phyloP scores from a whole-genome alignment of 345 rosid species.

The Iberis pinnata region DNA sequence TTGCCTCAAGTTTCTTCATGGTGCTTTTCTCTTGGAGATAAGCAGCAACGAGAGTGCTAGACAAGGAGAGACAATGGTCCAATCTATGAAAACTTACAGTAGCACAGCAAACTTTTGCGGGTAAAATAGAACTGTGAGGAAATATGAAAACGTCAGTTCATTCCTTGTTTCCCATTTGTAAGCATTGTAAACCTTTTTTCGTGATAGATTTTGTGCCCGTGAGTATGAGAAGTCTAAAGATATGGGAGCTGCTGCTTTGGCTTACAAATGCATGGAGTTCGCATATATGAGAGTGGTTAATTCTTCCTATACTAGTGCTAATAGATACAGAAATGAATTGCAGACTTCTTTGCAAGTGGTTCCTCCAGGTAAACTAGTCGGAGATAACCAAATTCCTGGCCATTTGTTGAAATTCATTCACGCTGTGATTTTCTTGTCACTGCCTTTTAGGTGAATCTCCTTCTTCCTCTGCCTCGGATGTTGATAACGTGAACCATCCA shows the following conservation, averaged over 20 bases:
- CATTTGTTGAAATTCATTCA: not conserved
- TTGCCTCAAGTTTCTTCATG: conserved; percentile 85
- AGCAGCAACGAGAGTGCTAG: conserved; percentile 55
- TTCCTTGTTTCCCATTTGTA: conserved; percentile 15
- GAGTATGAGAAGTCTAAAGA: conserved; percentile 91
- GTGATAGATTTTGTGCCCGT: conserved; percentile 76
- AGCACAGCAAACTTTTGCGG: conserved; percentile 94
- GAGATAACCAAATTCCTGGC: conserved; percentile 5
- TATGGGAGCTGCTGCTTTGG: conserved; percentile 89
- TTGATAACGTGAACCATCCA: conserved; percentile 80
- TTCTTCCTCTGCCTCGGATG: conserved; percentile 94
- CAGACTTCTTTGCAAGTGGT: conserved; percentile 59
- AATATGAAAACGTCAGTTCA: conserved; percentile 6
- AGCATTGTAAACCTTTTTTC: conserved; percentile 12
- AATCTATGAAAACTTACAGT: conserved; percentile 53
- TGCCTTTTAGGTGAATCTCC: conserved; percentile 77
- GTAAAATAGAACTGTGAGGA: conserved; percentile 43
- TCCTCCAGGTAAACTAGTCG: conserved; percentile 67
- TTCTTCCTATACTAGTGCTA: conserved; percentile 53
- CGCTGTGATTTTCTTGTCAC: conserved; percentile 18
- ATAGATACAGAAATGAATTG: conserved; percentile 71
- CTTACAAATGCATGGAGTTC: conserved; percentile 95
- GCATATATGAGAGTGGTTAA: conserved; percentile 91
- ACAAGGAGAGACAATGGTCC: conserved; percentile 62
- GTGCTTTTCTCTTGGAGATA: conserved; percentile 70